phyloP scores from a whole-genome alignment of 75 land plant species.

The Larix kaempferi region DNA sequence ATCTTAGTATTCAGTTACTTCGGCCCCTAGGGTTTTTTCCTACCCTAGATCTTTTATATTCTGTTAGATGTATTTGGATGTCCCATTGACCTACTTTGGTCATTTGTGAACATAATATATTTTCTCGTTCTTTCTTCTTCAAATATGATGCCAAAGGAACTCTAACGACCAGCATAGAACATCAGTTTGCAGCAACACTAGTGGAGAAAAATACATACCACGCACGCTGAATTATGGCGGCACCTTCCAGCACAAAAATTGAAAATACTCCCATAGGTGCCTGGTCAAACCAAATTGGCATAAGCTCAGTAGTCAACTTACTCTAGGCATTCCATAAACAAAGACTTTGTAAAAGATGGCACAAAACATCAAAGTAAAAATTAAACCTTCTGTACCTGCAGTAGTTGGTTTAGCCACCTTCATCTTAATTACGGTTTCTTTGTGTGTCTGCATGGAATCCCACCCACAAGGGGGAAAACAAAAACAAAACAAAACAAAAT shows the following conservation, averaged over 20 bases:
- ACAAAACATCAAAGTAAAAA: neutral
- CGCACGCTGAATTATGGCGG: constrained; percentile 87
- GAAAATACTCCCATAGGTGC: constrained; percentile 69
- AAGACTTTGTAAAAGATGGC: neutral
- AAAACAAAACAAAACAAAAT: neutral
- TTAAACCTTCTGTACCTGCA: constrained; percentile 38
- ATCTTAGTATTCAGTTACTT: too few relatives aligned
- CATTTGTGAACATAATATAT: too few relatives aligned
- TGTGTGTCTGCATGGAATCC: constrained; percentile 40
- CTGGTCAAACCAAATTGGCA: constrained; percentile 25
- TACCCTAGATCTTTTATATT: too few relatives aligned
- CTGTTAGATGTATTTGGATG: too few relatives aligned
- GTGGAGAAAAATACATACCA: constrained; percentile 41
- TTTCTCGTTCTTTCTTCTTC: neutral
- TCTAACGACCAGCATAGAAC: neutral
- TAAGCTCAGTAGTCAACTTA: constrained; percentile 6
- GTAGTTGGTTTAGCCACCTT: constrained; percentile 67
- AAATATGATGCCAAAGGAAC: neutral
- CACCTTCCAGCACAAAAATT: constrained; percentile 85
- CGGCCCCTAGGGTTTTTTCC: too few relatives aligned
- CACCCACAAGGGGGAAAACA: neutral
- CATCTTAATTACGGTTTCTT: constrained; percentile 54
- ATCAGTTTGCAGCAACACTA: neutral
- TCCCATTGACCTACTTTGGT: too few relatives aligned
- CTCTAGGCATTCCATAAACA: neutral